These are phyloP conservation scores for Sporobolomyces roseus DNA, from an alignment of 768 basidiomycete genomes.

Conservation along the genomic window DNA sequence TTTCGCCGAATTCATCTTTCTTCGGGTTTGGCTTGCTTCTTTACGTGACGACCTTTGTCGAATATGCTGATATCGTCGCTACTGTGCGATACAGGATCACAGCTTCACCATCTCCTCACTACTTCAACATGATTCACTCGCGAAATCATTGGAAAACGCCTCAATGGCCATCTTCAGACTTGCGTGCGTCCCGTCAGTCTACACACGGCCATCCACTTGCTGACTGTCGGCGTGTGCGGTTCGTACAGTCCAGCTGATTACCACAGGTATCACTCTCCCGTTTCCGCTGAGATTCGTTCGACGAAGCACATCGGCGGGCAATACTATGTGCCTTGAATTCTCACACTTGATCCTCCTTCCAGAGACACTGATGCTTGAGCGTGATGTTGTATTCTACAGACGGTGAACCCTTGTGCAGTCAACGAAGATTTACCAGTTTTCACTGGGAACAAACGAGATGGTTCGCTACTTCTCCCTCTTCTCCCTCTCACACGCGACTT, in stretches of 20 bases:
- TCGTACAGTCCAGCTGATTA: conserved; percentile 78
- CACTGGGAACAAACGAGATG: conserved; percentile 34
- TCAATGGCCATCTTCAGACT: conserved; percentile 66
- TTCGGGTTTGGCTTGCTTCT: neutral
- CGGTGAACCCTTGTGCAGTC: conserved; percentile 54
- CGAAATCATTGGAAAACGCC: conserved; percentile 44
- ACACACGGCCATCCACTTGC: neutral
- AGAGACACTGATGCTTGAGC: neutral
- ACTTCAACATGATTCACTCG: conserved; percentile 55
- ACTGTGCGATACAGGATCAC: conserved; percentile 58
- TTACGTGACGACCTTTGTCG: neutral
- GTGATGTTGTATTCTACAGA: conserved; percentile 52
- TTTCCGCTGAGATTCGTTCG: conserved; percentile 72
- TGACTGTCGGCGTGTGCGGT: too few relatives aligned
- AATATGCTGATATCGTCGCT: neutral
- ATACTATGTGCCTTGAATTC: conserved; percentile 56
- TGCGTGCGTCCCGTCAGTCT: too few relatives aligned
- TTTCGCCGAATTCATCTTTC: too few relatives aligned
- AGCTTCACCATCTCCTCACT: conserved; percentile 63
- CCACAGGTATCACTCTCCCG: conserved; percentile 74
- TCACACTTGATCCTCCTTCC: neutral
- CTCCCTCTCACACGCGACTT: too few relatives aligned
- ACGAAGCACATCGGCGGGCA: conserved; percentile 81
- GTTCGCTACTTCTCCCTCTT: neutral
- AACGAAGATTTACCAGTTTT: conserved; percentile 42